These are phyloP conservation scores for Saccharomycopsis malanga DNA, from an alignment of 805 yeast genomes.

Conservation along the genomic window DNA sequence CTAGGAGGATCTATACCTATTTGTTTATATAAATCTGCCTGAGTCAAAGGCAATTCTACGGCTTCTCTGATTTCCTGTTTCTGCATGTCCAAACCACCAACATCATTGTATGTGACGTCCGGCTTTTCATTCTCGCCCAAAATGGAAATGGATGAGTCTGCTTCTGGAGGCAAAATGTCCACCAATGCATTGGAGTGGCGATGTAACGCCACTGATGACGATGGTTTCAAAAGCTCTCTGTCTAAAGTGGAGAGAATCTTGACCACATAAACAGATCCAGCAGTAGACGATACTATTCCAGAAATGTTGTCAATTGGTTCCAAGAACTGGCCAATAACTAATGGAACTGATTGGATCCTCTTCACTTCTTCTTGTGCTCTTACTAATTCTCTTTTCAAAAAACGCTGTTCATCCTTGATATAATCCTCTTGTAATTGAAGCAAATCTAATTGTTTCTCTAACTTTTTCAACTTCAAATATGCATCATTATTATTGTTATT, in stretches of 20 bases:
- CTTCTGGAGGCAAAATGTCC: constrained; percentile 97
- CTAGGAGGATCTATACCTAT: constrained; percentile 99
- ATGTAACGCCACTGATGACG: constrained; percentile 93
- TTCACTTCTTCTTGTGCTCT: constrained; percentile 99
- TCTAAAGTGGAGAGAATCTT: constrained; percentile 91
- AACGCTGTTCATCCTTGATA: constrained; percentile 96
- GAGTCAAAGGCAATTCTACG: constrained; percentile 92
- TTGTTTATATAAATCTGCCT: constrained; percentile 91
- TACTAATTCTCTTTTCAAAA: constrained; percentile 84
- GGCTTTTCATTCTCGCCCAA: constrained; percentile 92
- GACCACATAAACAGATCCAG: constrained; percentile 96
- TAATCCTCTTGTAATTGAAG: constrained; percentile 88
- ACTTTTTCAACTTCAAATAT: constrained; percentile 75
- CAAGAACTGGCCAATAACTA: constrained; percentile 95
- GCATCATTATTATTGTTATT: constrained; percentile 47
- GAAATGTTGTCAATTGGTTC: constrained; percentile 96
- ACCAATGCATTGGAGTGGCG: constrained; percentile 98
- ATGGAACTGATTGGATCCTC: constrained; percentile 93
- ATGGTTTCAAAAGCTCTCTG: constrained; percentile 87
- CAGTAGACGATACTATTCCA: constrained; percentile 94
- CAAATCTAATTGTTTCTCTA: constrained; percentile 85
- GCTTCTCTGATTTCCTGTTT: constrained; percentile 99
- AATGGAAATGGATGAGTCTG: constrained; percentile 92
- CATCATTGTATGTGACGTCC: constrained; percentile 91
- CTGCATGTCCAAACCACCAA: constrained; percentile 98